Evolutionary conservation across 805 yeast species (phyloP).

Genomic region (Cyberlindnera euphorbiiphila): DNA sequence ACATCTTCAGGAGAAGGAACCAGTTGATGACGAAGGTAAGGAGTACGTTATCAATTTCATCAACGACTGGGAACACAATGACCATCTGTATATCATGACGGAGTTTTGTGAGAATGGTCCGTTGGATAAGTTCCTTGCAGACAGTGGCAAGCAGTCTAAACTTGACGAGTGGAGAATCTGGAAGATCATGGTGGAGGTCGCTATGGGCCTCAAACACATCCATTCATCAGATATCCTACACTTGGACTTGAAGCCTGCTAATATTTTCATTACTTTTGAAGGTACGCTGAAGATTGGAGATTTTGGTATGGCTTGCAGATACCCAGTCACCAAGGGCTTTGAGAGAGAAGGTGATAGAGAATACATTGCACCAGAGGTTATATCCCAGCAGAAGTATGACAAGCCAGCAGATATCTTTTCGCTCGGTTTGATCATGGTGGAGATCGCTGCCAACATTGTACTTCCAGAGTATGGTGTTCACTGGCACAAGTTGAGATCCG

Average conservation of each 20-base stretch:
- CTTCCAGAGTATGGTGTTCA: conserved; percentile 94
- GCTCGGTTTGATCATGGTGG: conserved; percentile 89
- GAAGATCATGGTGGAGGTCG: conserved; percentile 86
- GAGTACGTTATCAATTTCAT: conserved; percentile 76
- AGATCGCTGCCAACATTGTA: conserved; percentile 91
- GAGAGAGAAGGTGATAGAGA: conserved; percentile 98
- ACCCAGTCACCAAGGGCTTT: conserved; percentile 62
- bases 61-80: conserved; percentile 81
- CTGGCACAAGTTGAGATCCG: conserved; percentile 94
- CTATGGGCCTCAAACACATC: conserved; percentile 74
- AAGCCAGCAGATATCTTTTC: conserved; percentile 94
- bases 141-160: conserved; percentile 68
- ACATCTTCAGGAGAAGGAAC: conserved; percentile 36
- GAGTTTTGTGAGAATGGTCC: conserved; percentile 96
- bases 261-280: conserved; percentile 89
- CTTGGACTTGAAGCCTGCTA: conserved; percentile 92
- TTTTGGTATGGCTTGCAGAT: conserved; percentile 87
- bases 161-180: conserved; percentile 97
- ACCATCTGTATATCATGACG: conserved; percentile 83
- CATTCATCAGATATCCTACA: conserved; percentile 79
- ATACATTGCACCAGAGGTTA: conserved; percentile 95
- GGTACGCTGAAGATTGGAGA: conserved; percentile 94
- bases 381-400: conserved; percentile 76
- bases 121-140: conserved; percentile 72
- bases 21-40: conserved; percentile 53